Evolutionary conservation across 371 early-diverging fungal genomes (phyloP).

Genomic region (Nematocida homosporus): DNA sequence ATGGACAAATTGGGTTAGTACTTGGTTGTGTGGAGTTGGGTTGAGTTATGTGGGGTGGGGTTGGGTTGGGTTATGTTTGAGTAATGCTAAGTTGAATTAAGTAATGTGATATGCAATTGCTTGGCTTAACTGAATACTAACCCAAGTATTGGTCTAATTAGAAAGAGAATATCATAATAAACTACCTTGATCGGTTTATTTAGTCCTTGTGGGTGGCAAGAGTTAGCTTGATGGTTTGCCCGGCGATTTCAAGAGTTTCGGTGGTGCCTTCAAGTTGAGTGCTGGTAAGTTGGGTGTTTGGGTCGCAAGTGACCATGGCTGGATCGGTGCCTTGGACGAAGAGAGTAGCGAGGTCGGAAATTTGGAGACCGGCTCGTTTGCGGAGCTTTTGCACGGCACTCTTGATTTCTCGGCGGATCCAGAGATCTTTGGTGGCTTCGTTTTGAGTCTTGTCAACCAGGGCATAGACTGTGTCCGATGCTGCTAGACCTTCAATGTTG

Average conservation of each 20-base stretch:
- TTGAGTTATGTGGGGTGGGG: no score
- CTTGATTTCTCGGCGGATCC: conserved; percentile 87
- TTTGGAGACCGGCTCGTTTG: conserved; percentile 73
- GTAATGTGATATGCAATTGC: no score
- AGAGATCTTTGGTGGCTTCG: conserved; percentile 79
- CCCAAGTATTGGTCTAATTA: no score
- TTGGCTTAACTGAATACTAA: no score
- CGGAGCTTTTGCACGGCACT: conserved; percentile 93
- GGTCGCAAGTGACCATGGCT: conserved; percentile 29
- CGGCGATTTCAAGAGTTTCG: conserved; percentile 20
- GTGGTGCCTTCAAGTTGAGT: neutral
- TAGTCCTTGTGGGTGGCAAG: no score
- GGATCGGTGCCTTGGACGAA: conserved; percentile 10
- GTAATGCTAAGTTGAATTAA: no score
- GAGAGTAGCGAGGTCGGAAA: conserved; percentile 53
- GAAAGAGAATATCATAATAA: no score
- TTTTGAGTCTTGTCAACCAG: conserved; percentile 79
- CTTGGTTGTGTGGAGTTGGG: no score
- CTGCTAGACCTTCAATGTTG: conserved; percentile 27
- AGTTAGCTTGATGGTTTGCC: no score
- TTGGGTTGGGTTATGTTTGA: no score
- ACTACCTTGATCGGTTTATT: no score
- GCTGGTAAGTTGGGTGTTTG: conserved; percentile 14
- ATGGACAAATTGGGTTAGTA: no score
- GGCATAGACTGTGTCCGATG: conserved; percentile 70